phyloP scores from a whole-genome alignment of 1,284 basidiomycete genomes.

The Heterobasidion parviporum region DNA sequence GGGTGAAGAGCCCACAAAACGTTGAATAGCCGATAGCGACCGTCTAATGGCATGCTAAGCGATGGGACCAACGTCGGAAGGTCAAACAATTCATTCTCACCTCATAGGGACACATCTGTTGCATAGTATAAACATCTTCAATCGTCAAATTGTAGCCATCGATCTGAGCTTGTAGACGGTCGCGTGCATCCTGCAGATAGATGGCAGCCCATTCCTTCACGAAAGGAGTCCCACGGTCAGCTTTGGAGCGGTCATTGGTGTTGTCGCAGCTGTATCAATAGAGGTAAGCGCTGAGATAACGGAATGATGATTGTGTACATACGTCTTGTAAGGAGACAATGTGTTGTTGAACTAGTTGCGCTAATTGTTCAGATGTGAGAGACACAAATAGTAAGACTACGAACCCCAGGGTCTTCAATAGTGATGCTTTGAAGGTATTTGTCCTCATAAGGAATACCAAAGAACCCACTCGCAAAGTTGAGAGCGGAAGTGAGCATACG shows the following conservation, averaged over 20 bases:
- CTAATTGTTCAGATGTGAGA: neutral
- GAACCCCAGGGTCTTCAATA: conserved; percentile 58
- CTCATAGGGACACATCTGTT: conserved; percentile 82
- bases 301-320: conserved; percentile 10
- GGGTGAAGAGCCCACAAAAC: conserved; percentile 86
- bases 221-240: conserved; percentile 50
- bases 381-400: conserved; percentile 13
- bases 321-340: conserved; percentile 67
- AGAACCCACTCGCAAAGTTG: conserved; percentile 85
- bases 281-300: neutral
- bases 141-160: conserved; percentile 61
- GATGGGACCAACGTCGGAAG: too few species aligned
- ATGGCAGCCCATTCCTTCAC: conserved; percentile 55
- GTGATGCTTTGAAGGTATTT: conserved; percentile 80
- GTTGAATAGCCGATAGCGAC: conserved; percentile 85
- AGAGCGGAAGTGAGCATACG: conserved; percentile 78
- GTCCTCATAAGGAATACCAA: conserved; percentile 71
- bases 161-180: conserved; percentile 53
- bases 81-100: conserved; percentile 26
- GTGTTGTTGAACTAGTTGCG: conserved; percentile 67
- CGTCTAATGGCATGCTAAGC: conserved; percentile 39
- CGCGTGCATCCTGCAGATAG: conserved; percentile 62
- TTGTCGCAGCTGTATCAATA: conserved; percentile 49
- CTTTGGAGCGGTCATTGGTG: conserved; percentile 36
- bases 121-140: conserved; percentile 67